Base-by-base conservation (phyloP, 306 rosid genomes). In the Gillenia trifoliata region DNA sequence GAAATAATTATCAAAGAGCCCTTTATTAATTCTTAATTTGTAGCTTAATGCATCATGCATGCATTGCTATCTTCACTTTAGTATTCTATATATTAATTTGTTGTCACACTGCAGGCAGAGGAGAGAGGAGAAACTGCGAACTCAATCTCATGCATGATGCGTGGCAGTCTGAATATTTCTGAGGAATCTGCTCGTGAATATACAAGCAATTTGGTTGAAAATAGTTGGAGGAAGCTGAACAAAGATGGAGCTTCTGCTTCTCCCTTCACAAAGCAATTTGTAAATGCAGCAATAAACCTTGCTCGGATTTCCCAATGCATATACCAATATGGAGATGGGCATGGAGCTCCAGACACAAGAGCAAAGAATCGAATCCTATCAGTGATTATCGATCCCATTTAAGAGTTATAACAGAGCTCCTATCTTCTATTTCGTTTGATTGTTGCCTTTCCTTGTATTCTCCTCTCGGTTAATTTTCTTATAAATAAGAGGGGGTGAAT, bases 301-400 rank as follows among this genome's bases (percentile, higher is more conserved):
- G n/a, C n/a, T n/a, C n/a, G n/a, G n/a, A n/a, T n/a, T n/a, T n/a
- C n/a, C n/a, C n/a, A n/a, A n/a, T n/a, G n/a, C n/a, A n/a, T n/a
- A n/a, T n/a, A n/a, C n/a, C 84, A 80, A 16, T 4, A 83, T 75
- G 96, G 91, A 70, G 91, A 90, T 70, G 93, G 66, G 1, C 88
- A 79, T 66, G 85, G 93, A 34, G 84, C 82, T 0, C 93, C 89
- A 0, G 80, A 90, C 34, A 2, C 1, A 2, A 28, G 54, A 29
- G 60, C 85, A 23, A 78, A 64, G 45, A 80, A 80, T 64, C 75
- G 75, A 23, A 78, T 90, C 4, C 63, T 20, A 11, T 67, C 76
- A 0, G 52, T 86, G 67, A 74, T 90, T 60, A 41, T 88, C 20
- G 84, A 86, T 25, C 91, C 92, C 10, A 57, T 90, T 57, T 25